Evolutionary conservation across 2,329 filamentous ascomycete species (phyloP), one percentile per base, ranked within the genome.

Genomic region (Cercospora brassicicola): DNA sequence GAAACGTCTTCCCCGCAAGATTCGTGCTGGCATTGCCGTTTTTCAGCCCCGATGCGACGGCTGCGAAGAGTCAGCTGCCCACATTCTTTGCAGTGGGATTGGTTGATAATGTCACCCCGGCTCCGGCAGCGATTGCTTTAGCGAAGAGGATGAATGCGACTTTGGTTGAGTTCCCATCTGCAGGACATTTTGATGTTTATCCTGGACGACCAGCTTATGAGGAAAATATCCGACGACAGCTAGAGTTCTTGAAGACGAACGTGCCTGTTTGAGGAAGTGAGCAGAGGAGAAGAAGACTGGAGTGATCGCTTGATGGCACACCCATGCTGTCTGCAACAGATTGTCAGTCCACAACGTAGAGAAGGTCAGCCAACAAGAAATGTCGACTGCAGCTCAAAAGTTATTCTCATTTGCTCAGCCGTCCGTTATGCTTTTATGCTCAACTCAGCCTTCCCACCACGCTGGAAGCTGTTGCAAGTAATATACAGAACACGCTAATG

Each of bases 401-500:
- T 51, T 31, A 11, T 51, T 51, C 9, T 62, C 59, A 53, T 51
- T 62, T 10, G 11, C 10, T 23, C 45, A 30, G 56, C 30, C 56
- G 33, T 59, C 30, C 33, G 18, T 20, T 48, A 62, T 62, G 42
- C 42, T 62, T 26, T 51, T 51, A 20, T 55, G 60, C 42, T 51
- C 42, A 18, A n/a, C 60, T 51, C 42, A 18, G 26, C 60, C 15
- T 55, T 51, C 36, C 36, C 26, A 61, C 18, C 26, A 61, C 18
- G 6, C 20, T 55, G 23, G 20, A 56, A 42, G 62, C 48, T 42
- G 15, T 42, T 42, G 18, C 20, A 64, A 57, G 51, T 64, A 56
- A 20, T 64, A 33, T 57, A 57, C 62, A 57, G 30, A 55, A 55
- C 36, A 39, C 30, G 28, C 62, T 57, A 20, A 64, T 57, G 11